A percentile compares a stretch with the other conserved stretches of the same genome.
phyloP scores from a whole-genome alignment of 2,329 filamentous ascomycete genomes.

The Alternaria dauci region DNA sequence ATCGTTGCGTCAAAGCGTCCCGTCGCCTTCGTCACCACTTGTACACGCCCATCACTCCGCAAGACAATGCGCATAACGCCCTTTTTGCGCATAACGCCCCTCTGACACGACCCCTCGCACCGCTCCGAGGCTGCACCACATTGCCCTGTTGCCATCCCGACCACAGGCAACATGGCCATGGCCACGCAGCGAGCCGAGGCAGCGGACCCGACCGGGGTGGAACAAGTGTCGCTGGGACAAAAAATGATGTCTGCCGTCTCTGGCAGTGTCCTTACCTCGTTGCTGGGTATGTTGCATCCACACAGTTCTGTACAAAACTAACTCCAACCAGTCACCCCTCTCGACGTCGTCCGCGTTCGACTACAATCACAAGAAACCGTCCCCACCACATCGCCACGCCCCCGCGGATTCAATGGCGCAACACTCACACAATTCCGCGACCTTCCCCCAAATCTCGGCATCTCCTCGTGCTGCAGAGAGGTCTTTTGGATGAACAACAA shows the following conservation, averaged over 20 bases:
- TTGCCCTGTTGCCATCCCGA: constrained; percentile 6
- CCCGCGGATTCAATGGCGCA: constrained; percentile 36
- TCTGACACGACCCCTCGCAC: constrained; percentile 33
- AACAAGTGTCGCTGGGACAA: constrained; percentile 81
- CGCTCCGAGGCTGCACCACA: constrained; percentile 47
- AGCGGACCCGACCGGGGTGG: constrained; percentile 52
- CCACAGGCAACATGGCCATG: constrained; percentile 39
- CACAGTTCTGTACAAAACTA: constrained; percentile 8
- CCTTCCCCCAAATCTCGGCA: constrained; percentile 84
- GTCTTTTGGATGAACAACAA: constrained; percentile 96
- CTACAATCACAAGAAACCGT: constrained; percentile 81
- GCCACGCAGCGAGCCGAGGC: constrained; percentile 50
- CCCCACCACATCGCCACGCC: constrained; percentile 60
- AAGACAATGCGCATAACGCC: constrained; percentile 42
- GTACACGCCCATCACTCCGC: constrained; percentile 11
- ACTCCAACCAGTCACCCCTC: constrained; percentile 73
- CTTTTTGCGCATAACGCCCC: constrained; percentile 33
- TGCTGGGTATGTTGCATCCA: constrained; percentile 61
- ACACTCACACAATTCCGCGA: constrained; percentile 64
- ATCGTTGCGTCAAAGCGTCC: constrained; percentile 27
- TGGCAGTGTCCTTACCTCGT: constrained; percentile 86
- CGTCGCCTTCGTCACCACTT: constrained; percentile 34
- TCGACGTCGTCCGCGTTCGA: constrained; percentile 95
- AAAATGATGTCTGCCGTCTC: constrained; percentile 95
- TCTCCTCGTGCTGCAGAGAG: constrained; percentile 94